These are phyloP conservation scores for Chaetomiaceae sp. DNA, from an alignment of 2,329 filamentous ascomycete genomes.

Conservation along the genomic window DNA sequence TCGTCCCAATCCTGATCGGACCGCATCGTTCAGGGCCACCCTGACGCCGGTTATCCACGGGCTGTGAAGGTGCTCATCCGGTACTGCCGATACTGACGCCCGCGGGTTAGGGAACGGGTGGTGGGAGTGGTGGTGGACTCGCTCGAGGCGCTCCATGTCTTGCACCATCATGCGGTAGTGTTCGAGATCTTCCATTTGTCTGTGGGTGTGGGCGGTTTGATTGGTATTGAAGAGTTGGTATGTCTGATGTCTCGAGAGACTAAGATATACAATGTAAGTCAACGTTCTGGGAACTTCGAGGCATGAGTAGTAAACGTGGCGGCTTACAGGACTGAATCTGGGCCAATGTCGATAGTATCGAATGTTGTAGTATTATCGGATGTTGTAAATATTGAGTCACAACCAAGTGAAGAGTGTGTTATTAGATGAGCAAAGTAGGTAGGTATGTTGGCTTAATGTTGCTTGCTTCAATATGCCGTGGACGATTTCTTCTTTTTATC, in stretches of 20 bases:
- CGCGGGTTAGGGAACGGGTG: neutral
- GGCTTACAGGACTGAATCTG: too few species aligned
- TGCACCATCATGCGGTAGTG: constrained; percentile 23
- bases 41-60: neutral
- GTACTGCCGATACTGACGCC: neutral
- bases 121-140: constrained; percentile 18
- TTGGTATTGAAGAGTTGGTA: neutral
- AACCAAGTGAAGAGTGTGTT: too few species aligned
- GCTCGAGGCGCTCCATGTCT: constrained; percentile 20
- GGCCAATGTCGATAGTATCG: too few species aligned
- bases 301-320: too few species aligned
- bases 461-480: too few species aligned
- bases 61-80: neutral
- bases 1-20: neutral
- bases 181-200: constrained; percentile 22
- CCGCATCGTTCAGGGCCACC: neutral
- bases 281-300: too few species aligned
- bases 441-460: too few species aligned
- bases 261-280: neutral
- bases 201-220: neutral
- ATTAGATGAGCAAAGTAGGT: too few species aligned
- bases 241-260: neutral
- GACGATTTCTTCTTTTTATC: too few species aligned
- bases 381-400: too few species aligned
- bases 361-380: too few species aligned